phyloP scores from a whole-genome alignment of 2,329 filamentous ascomycete species.

The Aureobasidium musti region DNA sequence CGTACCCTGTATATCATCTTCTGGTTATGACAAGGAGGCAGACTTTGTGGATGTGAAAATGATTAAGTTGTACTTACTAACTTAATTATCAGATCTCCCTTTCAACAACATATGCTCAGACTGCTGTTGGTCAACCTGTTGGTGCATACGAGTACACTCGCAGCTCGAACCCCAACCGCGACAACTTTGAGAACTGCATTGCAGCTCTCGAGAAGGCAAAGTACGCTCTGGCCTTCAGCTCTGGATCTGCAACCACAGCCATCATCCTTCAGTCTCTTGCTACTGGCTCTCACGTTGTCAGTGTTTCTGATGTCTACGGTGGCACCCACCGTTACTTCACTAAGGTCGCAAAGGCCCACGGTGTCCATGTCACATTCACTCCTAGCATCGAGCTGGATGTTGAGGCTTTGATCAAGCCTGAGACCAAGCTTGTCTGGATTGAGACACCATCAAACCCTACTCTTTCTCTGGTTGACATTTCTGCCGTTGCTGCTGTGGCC shows the following conservation, averaged over 20 bases:
- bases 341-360: conserved; percentile 91
- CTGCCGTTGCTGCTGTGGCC: conserved; percentile 76
- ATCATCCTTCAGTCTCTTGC: conserved; percentile 91
- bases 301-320: conserved; percentile 95
- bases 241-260: conserved; percentile 90
- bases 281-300: conserved; percentile 88
- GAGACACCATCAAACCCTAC: conserved; percentile 95
- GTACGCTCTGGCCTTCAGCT: conserved; percentile 91
- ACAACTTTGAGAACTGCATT: conserved; percentile 90
- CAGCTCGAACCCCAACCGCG: conserved; percentile 90
- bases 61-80: background rate
- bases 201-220: conserved; percentile 90
- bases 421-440: conserved; percentile 97
- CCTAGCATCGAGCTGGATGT: conserved; percentile 90
- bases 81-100: conserved; percentile 70
- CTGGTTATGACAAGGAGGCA: too few relatives aligned
- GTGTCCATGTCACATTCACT: conserved; percentile 91
- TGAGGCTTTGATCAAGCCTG: conserved; percentile 75
- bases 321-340: conserved; percentile 99
- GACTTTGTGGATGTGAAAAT: background rate
- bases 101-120: conserved; percentile 95
- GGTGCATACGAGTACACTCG: conserved; percentile 92
- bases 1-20: too few relatives aligned
- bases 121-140: conserved; percentile 79
- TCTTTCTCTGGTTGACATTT: conserved; percentile 87